Base-by-base conservation (phyloP, 805 yeast species). In the Metschnikowia kunwiensis region DNA sequence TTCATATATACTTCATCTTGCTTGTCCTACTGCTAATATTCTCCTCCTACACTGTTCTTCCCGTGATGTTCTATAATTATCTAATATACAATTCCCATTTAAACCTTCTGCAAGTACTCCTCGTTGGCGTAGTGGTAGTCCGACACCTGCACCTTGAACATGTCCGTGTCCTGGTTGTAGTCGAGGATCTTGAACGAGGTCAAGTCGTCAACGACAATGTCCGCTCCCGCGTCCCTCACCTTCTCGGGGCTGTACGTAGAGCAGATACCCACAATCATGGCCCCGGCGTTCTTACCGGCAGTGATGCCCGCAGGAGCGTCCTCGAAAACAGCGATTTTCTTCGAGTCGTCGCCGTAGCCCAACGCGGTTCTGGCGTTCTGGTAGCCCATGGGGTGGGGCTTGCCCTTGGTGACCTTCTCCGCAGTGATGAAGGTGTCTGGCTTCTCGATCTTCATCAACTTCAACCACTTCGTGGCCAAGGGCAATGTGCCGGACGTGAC, bases 361-460 rank as follows among this genome's bases (percentile, higher is more conserved):
- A 72, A 61, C 27, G 69, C 49, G 40, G 63, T 53, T 59, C 75
- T 70, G 43, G 86, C 86, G 55, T 66, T 58, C 46, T 74, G 68
- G 68, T 86, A 86, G 36, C 94, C 93, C 68, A 80, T 82, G 27
- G 95, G 95, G 64, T 83, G 75, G 27, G 95, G 95, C 71, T 86
- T 86, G 55, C 95, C 95, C 53, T 73, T 70, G 43, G 72, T 65
- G 47, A 86, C 93, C 58, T 77, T 79, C 63, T 80, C 87, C 32
- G 94, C 93, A 30, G 93, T 82, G 55, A 86, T 80, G 67, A 86
- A 86, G 30, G 78, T 74, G 48, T 80, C 77, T 32, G 95, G 95
- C 58, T 71, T 68, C 38, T 71, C 70, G 32, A 74, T 72, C 27
- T 63, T 57, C 55, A 84, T 70, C 59, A 83, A 74, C 49, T 72